These are phyloP conservation scores for Aeminium ludgeri DNA, from an alignment of 495 filamentous ascomycete species.

Conservation along the genomic window DNA sequence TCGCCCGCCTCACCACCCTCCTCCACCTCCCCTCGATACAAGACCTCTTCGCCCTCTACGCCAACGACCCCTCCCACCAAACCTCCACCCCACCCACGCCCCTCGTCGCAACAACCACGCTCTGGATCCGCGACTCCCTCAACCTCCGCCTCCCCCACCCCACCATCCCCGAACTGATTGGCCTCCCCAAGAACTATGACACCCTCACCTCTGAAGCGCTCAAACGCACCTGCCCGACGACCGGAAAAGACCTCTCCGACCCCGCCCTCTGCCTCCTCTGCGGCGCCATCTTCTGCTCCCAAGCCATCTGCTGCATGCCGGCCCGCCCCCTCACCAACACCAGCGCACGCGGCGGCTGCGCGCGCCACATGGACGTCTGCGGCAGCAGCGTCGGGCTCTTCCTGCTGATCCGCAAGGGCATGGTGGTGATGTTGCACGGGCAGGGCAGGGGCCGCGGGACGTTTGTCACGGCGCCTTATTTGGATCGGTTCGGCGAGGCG, in stretches of 20 bases:
- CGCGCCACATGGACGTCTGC: slow-evolving; percentile 76
- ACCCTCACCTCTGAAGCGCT: slow-evolving; percentile 85
- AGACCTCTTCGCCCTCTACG: slow-evolving; percentile 47
- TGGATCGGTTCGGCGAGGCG: slow-evolving; percentile 87
- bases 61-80: not conserved
- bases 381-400: slow-evolving; percentile 77
- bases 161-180: slow-evolving; percentile 82
- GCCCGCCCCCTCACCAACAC: slow-evolving; percentile 28
- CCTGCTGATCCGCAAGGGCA: slow-evolving; percentile 92
- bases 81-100: too few species aligned
- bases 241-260: slow-evolving; percentile 77
- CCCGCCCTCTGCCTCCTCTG: slow-evolving; percentile 88
- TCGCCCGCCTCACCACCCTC: slow-evolving; percentile 60
- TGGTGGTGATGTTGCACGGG: slow-evolving; percentile 63
- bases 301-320: slow-evolving; percentile 76
- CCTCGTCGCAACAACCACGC: slow-evolving; percentile 29
- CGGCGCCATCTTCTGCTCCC: slow-evolving; percentile 86
- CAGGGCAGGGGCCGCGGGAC: too few species aligned
- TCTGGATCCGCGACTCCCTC: slow-evolving; percentile 46
- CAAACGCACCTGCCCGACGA: slow-evolving; percentile 66
- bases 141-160: slow-evolving; percentile 49
- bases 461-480: slow-evolving; percentile 76
- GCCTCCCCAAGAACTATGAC: slow-evolving; percentile 80
- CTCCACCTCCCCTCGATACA: slow-evolving; percentile 64
- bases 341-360: slow-evolving; percentile 72